Evolutionary conservation across 2,329 filamentous ascomycete genomes (phyloP).

Genomic region (Emydomyces testavorans): DNA sequence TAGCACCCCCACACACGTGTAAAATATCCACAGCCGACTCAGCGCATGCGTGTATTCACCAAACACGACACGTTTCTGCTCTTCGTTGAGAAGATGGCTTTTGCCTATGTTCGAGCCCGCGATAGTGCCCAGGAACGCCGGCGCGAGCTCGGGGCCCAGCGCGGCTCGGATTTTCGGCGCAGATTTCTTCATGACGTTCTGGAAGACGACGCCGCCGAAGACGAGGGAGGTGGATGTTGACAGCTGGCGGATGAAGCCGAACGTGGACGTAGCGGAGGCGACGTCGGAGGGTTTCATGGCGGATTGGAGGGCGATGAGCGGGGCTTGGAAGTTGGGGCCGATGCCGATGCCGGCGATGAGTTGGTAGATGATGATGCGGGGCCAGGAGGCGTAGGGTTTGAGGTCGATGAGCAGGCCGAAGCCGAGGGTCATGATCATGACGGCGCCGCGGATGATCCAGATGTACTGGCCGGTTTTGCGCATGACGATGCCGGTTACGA

Average conservation of each 20-base stretch:
- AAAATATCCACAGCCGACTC: conserved; percentile 43
- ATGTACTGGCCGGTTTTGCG: conserved; percentile 61
- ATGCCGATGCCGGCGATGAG: conserved; percentile 50
- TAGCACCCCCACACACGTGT: conserved; percentile 28
- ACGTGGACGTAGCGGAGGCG: conserved; percentile 52
- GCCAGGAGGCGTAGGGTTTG: conserved; percentile 42
- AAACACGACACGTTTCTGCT: conserved; percentile 27
- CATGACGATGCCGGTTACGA: conserved; percentile 53
- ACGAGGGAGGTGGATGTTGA: conserved; percentile 49
- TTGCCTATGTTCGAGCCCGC: conserved; percentile 26
- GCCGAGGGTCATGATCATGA: conserved; percentile 51
- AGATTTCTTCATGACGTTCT: conserved; percentile 26
- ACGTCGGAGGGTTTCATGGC: conserved; percentile 50
- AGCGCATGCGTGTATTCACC: conserved; percentile 34
- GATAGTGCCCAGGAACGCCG: conserved; percentile 14
- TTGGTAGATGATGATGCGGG: conserved; percentile 44
- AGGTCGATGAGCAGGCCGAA: conserved; percentile 54
- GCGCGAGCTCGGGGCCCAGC: conserved; percentile 15
- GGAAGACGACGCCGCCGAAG: conserved; percentile 43
- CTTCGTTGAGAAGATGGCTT: conserved; percentile 25
- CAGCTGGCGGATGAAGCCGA: conserved; percentile 49
- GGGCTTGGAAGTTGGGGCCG: conserved; percentile 52
- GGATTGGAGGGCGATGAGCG: conserved; percentile 53
- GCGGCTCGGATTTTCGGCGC: conserved; percentile 8
- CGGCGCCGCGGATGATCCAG: conserved; percentile 48